Percentiles rank a stretch among this genome's conserved stretches.
Conservation (phyloP, 148 eudicot species). For the Camellia granthamiana region DNA sequence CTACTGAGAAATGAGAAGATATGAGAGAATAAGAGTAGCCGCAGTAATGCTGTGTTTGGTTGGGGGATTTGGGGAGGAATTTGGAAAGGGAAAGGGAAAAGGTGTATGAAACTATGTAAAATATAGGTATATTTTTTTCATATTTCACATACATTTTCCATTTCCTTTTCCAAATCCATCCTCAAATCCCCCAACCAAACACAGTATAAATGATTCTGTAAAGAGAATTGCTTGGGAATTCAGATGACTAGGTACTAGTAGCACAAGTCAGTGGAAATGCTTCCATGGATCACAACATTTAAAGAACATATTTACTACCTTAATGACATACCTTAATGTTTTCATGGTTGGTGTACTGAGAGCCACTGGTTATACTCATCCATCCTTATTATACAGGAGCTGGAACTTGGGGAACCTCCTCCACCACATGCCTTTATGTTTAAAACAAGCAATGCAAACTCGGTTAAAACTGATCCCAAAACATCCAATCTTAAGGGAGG, state of each 20-base stretch:
- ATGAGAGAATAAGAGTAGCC: too few species aligned
- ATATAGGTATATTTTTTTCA: too few species aligned
- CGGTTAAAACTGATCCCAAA: not conserved
- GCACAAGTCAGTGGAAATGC: not conserved
- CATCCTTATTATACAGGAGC: conserved; percentile 91
- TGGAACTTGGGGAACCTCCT: conserved; percentile 73
- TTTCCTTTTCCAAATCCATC: too few species aligned
- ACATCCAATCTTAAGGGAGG: not conserved
- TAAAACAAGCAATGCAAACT: conserved; percentile 14
- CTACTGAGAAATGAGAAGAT: too few species aligned
- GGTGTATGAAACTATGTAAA: too few species aligned
- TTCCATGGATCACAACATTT: not conserved
- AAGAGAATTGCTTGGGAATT: not conserved
- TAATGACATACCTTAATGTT: conserved; percentile 18
- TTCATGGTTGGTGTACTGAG: conserved; percentile 24
- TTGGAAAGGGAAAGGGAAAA: too few species aligned
- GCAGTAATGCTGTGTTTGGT: too few species aligned
- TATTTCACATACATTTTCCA: too few species aligned
- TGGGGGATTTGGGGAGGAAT: too few species aligned
- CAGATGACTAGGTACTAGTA: not conserved
- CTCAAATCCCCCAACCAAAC: too few species aligned
- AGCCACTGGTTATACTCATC: conserved; percentile 91
- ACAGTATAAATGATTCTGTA: not conserved
- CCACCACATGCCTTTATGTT: conserved; percentile 85
- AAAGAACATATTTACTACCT: not conserved